A percentile compares a stretch with the other conserved stretches of the same genome.
Evolutionary conservation across 306 rosid genomes (phyloP).

Genomic region (Abrus pulchellus): DNA sequence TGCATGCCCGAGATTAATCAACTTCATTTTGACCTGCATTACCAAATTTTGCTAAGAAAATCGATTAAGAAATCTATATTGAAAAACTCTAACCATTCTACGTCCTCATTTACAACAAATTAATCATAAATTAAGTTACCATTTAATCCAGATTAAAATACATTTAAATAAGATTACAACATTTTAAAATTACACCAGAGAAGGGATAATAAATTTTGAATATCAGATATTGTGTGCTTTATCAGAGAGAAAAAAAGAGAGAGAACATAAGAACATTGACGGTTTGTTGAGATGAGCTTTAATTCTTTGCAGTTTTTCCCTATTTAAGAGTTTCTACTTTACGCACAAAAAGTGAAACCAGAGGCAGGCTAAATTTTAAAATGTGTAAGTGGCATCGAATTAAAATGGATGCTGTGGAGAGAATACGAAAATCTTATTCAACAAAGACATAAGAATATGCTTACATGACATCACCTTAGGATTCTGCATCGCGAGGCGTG

Average conservation of each 20-base stretch:
- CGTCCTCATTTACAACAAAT: conserved; percentile 22
- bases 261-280: not conserved
- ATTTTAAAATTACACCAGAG: conserved; percentile 34
- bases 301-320: not conserved
- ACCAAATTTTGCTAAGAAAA: conserved; percentile 43
- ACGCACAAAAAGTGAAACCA: not conserved
- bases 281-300: conserved; percentile 4
- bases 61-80: conserved; percentile 17
- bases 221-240: not conserved
- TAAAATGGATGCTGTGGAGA: not conserved
- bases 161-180: not conserved
- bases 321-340: not conserved
- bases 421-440: conserved; percentile 43
- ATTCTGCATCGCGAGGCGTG: conserved; percentile 96
- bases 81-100: conserved; percentile 20
- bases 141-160: not conserved
- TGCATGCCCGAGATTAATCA: conserved; percentile 82
- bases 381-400: not conserved
- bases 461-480: conserved; percentile 99
- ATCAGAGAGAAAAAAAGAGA: not conserved
- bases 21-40: conserved; percentile 91
- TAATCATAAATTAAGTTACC: conserved; percentile 8
- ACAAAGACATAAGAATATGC: conserved; percentile 63
- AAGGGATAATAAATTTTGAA: not conserved
- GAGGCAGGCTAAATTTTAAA: not conserved